Conservation (phyloP, 208 protist species). For the Acanthamoeba lenticulata region DNA sequence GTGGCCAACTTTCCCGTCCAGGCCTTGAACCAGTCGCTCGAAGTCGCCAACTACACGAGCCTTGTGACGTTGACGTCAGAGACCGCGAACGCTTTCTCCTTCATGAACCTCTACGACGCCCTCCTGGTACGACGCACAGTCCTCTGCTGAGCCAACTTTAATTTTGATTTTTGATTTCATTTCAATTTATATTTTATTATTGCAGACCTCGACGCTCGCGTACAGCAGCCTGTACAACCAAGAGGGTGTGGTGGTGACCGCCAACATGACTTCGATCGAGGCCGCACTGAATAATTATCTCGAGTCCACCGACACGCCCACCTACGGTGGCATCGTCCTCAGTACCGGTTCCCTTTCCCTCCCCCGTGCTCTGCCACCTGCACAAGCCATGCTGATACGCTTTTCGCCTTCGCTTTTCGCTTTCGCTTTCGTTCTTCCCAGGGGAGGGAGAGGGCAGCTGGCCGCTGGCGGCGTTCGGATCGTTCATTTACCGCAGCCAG, state of each 20-base stretch:
- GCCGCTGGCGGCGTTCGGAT: not conserved
- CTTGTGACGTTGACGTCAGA: not conserved
- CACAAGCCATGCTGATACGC: not conserved
- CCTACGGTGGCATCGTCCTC: not conserved
- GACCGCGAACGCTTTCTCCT: not conserved
- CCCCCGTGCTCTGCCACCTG: not conserved
- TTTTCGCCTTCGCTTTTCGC: not conserved
- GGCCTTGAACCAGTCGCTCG: not conserved
- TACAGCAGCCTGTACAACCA: not conserved
- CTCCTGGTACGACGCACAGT: not conserved
- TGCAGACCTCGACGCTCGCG: not conserved
- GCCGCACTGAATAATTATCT: not conserved
- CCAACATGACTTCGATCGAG: not conserved
- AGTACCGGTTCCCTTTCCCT: not conserved
- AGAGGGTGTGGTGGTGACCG: not conserved
- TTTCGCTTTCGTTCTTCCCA: not conserved
- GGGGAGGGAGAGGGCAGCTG: not conserved
- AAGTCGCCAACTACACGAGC: not conserved
- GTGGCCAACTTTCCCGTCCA: not conserved
- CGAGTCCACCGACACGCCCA: not conserved
- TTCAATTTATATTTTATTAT: no score
- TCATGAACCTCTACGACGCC: not conserved
- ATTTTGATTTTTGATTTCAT: no score
- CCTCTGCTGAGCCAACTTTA: not conserved
- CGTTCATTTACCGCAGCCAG: not conserved